These are phyloP conservation scores for Ensete glaucum DNA, from an alignment of 176 grass and related monocot species.

Conservation along the genomic window DNA sequence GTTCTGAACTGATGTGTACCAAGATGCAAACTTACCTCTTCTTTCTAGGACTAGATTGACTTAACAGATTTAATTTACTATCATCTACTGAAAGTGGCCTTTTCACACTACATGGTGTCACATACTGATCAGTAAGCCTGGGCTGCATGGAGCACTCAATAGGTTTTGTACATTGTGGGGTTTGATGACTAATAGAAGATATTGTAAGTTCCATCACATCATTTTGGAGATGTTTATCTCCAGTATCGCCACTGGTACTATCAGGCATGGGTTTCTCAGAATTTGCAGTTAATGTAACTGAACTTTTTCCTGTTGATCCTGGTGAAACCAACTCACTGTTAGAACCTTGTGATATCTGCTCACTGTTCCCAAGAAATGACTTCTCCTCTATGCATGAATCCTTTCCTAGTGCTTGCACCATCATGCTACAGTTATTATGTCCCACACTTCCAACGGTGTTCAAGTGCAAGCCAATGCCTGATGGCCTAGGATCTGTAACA, in stretches of 20 bases:
- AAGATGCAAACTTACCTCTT: conserved; percentile 13
- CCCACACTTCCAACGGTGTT: conserved; percentile 21
- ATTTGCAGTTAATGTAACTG: conserved; percentile 8
- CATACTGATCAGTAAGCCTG: conserved; percentile 1
- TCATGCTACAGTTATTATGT: neutral
- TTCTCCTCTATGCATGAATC: neutral
- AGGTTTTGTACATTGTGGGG: neutral
- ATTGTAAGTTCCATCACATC: neutral
- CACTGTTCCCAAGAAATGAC: neutral
- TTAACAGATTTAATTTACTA: neutral
- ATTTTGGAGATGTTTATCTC: conserved; percentile 4
- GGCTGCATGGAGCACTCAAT: conserved; percentile 15
- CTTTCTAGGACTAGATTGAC: conserved; percentile 25
- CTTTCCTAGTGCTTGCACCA: conserved; percentile 1
- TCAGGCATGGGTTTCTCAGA: neutral
- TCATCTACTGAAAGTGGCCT: conserved; percentile 5
- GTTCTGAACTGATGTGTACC: neutral
- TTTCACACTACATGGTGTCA: conserved; percentile 23
- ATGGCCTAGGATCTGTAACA: conserved; percentile 17
- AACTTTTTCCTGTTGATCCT: neutral
- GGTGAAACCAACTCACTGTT: neutral
- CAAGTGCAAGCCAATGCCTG: conserved; percentile 24
- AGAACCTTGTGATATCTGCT: neutral
- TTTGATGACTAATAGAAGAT: conserved; percentile 11
- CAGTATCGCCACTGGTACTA: conserved; percentile 1